Percentiles rank a stretch among this genome's conserved stretches.
These are phyloP conservation scores for Cicer yamashitae DNA, from an alignment of 306 rosid genomes.

Conservation along the genomic window DNA sequence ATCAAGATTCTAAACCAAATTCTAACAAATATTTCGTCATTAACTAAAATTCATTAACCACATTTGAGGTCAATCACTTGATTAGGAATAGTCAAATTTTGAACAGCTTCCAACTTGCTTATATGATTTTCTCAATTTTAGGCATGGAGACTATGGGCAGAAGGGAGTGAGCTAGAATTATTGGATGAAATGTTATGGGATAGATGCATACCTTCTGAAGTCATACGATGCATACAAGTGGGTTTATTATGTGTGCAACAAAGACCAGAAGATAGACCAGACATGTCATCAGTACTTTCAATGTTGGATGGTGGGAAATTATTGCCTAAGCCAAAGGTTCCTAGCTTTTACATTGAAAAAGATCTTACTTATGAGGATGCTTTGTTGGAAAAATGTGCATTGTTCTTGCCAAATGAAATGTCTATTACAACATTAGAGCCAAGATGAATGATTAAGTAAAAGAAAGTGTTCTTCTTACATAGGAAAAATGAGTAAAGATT, in stretches of 20 bases:
- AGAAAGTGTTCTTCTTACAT: too few relatives aligned
- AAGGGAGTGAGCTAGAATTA: constrained; percentile 29
- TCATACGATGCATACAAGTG: constrained; percentile 20
- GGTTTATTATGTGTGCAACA: constrained; percentile 36
- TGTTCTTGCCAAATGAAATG: constrained; percentile 1
- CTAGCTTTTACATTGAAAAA: constrained; percentile 19
- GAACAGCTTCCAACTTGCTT: too few relatives aligned
- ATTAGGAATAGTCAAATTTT: too few relatives aligned
- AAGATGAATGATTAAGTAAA: constrained; percentile 20
- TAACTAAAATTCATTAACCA: background rate
- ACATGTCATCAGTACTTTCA: constrained; percentile 23
- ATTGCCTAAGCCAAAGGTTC: constrained; percentile 14
- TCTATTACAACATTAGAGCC: constrained; percentile 23
- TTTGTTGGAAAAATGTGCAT: too few relatives aligned
- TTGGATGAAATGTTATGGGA: constrained; percentile 15
- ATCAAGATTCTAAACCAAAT: too few relatives aligned
- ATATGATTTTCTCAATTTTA: background rate
- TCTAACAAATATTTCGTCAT: background rate
- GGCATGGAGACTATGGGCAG: constrained; percentile 47
- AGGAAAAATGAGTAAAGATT: too few relatives aligned
- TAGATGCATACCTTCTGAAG: constrained; percentile 13
- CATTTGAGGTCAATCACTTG: background rate
- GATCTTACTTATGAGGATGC: background rate
- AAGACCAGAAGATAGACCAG: constrained; percentile 33
- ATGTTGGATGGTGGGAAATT: constrained; percentile 40